Base-by-base conservation (phyloP, 306 rosid genomes). In the Ceratonia siliqua region DNA sequence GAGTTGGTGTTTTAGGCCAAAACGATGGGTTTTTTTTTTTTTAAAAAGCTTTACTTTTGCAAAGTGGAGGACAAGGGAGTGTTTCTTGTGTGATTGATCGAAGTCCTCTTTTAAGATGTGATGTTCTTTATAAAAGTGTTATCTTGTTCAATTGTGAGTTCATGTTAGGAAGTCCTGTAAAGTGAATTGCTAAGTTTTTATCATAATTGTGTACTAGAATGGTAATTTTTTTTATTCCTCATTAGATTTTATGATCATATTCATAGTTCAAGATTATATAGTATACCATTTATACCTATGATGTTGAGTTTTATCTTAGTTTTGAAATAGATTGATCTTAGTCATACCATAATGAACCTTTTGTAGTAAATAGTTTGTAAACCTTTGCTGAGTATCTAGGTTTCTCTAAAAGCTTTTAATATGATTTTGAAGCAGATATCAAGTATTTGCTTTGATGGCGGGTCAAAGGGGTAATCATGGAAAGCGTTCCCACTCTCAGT, bases 401-500 rank as follows among this genome's bases (percentile, higher is more conserved):
- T 43, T 33, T 0, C 57, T 41, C 57, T 25, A 11, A 27, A 13
- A 17, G 20, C 14, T 62, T 46, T 69, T 53, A n/a, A 49, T 15
- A 58, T 68, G 42, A 38, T 77, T 46, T 41, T 36, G 45, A 33
- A 49, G 25, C 77, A 79, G 82, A 74, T 59, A 59, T 20, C 62
- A 39, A 74, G 36, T 20, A 15, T 38, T 56, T 45, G 2, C 41
- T n/a, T 12, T 25, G 18, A 91, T 91, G 98, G 83, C 92, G 3
- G 94, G 97, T 77, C 96, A 86, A 78, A 85, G 93, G 55, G 81
- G 77, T 67, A 78, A 81, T 42, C 72, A 94, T 53, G 98, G 96
- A 3, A 94, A 94, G 45, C 88, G 97, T 13, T 78, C 91, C 2
- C 87, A 87, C 78, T 82, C 96, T 3, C 91, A 89, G 48, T 84